phyloP scores from a whole-genome alignment of 495 filamentous ascomycete genomes.

The Lentithecium fluviatile region DNA sequence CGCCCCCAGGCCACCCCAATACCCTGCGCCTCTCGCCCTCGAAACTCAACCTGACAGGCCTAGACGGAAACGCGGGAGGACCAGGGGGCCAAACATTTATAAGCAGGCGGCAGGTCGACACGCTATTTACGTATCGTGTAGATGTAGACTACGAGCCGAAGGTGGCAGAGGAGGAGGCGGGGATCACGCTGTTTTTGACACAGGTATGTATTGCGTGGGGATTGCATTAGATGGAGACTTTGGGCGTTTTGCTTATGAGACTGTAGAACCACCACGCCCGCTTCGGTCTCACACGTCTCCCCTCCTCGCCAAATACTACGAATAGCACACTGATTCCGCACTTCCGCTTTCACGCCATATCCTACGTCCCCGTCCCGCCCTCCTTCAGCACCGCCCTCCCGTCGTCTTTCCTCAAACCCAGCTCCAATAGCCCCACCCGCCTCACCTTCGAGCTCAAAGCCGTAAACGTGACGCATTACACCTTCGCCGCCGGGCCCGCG shows the following conservation, averaged over 20 bases:
- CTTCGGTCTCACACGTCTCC: constrained; percentile 46
- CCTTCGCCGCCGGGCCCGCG: constrained; percentile 47
- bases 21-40: constrained; percentile 48
- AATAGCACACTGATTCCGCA: constrained; percentile 17
- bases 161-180: constrained; percentile 35
- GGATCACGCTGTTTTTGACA: constrained; percentile 49
- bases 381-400: constrained; percentile 46
- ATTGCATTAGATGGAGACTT: not conserved
- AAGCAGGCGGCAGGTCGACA: constrained; percentile 50
- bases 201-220: constrained; percentile 11
- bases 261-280: constrained; percentile 53
- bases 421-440: too few species aligned
- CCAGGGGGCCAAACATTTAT: constrained; percentile 49
- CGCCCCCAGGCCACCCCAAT: constrained; percentile 40
- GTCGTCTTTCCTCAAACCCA: constrained; percentile 42
- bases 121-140: constrained; percentile 51
- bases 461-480: constrained; percentile 49
- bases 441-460: constrained; percentile 50
- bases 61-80: constrained; percentile 22
- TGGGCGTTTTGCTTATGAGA: constrained; percentile 14
- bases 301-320: constrained; percentile 1
- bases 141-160: constrained; percentile 46
- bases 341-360: constrained; percentile 31
- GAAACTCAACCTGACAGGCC: constrained; percentile 49
- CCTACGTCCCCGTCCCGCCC: constrained; percentile 21